phyloP scores from a whole-genome alignment of 2,329 filamentous ascomycete species.

The Nannizzia gypsea region DNA sequence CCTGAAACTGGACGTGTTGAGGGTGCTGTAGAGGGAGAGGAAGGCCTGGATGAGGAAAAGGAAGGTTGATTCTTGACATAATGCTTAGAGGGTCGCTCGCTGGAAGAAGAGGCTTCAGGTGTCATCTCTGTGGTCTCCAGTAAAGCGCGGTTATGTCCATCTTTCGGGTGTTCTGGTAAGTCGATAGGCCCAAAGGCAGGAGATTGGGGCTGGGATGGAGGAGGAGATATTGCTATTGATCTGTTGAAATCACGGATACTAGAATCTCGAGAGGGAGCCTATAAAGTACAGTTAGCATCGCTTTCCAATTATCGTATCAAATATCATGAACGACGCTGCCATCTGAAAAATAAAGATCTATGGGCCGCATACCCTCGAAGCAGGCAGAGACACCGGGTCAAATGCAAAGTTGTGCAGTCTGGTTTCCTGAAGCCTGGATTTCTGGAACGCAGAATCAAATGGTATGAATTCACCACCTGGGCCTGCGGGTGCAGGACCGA shows the following conservation, averaged over 20 bases:
- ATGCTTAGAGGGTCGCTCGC: conserved; percentile 18
- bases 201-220: conserved; percentile 62
- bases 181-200: conserved; percentile 81
- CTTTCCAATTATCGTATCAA: not conserved
- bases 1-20: conserved; percentile 34
- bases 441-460: conserved; percentile 60
- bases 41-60: conserved; percentile 25
- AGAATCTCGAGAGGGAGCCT: conserved; percentile 42
- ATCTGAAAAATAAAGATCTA: not conserved
- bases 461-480: conserved; percentile 55
- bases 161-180: conserved; percentile 48
- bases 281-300: conserved; percentile 7
- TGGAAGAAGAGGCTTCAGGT: conserved; percentile 43
- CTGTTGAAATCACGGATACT: conserved; percentile 49
- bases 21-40: conserved; percentile 29
- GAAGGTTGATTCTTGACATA: not conserved
- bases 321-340: not conserved
- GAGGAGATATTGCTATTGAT: conserved; percentile 53
- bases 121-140: conserved; percentile 35
- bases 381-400: conserved; percentile 77
- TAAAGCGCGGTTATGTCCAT: conserved; percentile 22
- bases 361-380: conserved; percentile 30
- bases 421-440: conserved; percentile 64
- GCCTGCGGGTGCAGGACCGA: conserved; percentile 21
- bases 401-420: conserved; percentile 80